Percentiles rank a stretch among this genome's conserved stretches.
Conservation (phyloP, 2,329 filamentous ascomycete genomes). For the Neoascochyta sp. region DNA sequence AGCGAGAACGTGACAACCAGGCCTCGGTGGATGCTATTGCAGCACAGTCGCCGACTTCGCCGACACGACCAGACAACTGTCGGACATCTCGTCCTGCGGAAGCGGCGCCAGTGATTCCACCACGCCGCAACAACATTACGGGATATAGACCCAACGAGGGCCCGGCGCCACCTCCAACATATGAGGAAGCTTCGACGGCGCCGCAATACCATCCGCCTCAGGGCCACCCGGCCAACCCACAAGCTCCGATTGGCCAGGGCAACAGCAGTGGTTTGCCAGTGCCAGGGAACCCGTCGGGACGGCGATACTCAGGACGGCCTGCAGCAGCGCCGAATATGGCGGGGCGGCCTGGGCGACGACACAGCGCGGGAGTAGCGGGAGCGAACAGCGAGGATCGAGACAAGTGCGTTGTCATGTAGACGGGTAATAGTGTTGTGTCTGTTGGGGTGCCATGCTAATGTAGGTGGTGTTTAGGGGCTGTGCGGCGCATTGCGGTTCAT, state of each 20-base stretch:
- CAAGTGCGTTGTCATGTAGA: slow-evolving; percentile 36
- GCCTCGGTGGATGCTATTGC: slow-evolving; percentile 69
- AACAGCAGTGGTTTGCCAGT: slow-evolving; percentile 11
- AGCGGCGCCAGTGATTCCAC: slow-evolving; percentile 46
- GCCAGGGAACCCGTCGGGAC: slow-evolving; percentile 10
- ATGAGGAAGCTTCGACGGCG: slow-evolving; percentile 60
- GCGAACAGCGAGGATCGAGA: slow-evolving; percentile 25
- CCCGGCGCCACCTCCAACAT: slow-evolving; percentile 59
- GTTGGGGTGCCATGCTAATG: not conserved
- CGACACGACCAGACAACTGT: slow-evolving; percentile 21
- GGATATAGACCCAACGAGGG: slow-evolving; percentile 41
- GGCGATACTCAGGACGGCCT: slow-evolving; percentile 14
- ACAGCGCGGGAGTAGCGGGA: slow-evolving; percentile 20
- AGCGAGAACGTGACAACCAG: slow-evolving; percentile 63
- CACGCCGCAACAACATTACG: slow-evolving; percentile 39
- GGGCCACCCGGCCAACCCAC: slow-evolving; percentile 44
- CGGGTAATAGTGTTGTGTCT: slow-evolving; percentile 1
- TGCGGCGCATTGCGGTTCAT: slow-evolving; percentile 1
- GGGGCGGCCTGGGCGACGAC: slow-evolving; percentile 20
- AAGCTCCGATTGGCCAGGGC: slow-evolving; percentile 23
- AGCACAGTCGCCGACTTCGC: slow-evolving; percentile 21
- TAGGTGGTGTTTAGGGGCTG: slow-evolving; percentile 1
- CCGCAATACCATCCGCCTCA: slow-evolving; percentile 54
- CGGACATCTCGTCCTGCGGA: slow-evolving; percentile 29
- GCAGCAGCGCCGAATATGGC: slow-evolving; percentile 7